Base-by-base conservation (phyloP, 192 early-diverging fungal genomes). In the Gamsiella multidivaricata region DNA sequence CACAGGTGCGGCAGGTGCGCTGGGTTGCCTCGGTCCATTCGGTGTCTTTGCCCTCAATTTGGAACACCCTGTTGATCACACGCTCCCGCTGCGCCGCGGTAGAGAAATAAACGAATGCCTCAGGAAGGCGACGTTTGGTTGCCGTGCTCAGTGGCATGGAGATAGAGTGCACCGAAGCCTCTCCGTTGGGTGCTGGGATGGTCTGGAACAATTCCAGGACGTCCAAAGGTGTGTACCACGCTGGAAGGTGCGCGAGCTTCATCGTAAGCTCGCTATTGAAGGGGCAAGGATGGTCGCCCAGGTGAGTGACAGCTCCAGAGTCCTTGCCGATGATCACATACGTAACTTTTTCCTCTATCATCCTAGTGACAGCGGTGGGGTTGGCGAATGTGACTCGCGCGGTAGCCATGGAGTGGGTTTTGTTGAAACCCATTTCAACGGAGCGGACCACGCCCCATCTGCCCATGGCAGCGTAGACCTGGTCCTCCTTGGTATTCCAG, bases 21-120 rank as follows among this genome's bases (percentile, higher is more conserved):
- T 18, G 15, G 23, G 37, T 23, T 7, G 41, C 20, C 9, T 36
- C 14, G 10, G 45, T 20, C 57, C 57, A 59, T 2, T 9, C 11
- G n/a, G 57, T 59, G 2, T 25, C 23, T 15, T 59, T 45, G n/a
- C 42, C 41, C 23, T 59, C 41, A 45, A 59, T 11, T 4, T 22
- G 10, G 20, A 59, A 45, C 2, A 23, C 26, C 7, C 4, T 2
- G n/a, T 42, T 23, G 3, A 20, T 3, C 3, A 59, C 8, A 17
- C 3, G 11, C 39, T 59, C 42, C 42, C 26, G 23, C n/a, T 59
- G 22, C 7, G 25, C 58, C n/a, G 45, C 15, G 58, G 18, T 47
- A 5, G 25, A 7, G 45, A 61, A 61, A n/a, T 32, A 47, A 18
- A 61, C 28, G 22, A 47, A 61, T 23, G 58, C 58, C 42, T 61